Percentiles rank a stretch among this genome's conserved stretches.
phyloP scores from a whole-genome alignment of 2,329 filamentous ascomycete species.

The Monosporascus sp. region DNA sequence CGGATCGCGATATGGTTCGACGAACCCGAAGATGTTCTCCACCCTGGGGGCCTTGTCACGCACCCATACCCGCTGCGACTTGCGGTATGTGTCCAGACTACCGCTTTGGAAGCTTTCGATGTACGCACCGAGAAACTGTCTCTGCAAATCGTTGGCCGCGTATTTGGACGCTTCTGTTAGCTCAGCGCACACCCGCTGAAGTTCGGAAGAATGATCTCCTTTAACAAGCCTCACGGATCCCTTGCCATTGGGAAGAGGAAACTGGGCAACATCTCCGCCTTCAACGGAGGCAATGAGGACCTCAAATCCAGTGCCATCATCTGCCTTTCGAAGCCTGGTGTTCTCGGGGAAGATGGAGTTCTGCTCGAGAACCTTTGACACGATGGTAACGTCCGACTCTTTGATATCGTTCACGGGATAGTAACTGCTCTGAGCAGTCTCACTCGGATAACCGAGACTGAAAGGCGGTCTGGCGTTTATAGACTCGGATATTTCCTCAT shows the following conservation, averaged over 20 bases:
- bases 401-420: slow-evolving; percentile 48
- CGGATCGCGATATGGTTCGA: slow-evolving; percentile 59
- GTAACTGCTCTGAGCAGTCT: slow-evolving; percentile 48
- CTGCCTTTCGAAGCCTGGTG: slow-evolving; percentile 43
- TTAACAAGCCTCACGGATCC: slow-evolving; percentile 40
- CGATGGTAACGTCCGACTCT: slow-evolving; percentile 45
- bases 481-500: slow-evolving; percentile 35
- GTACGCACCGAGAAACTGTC: slow-evolving; percentile 45
- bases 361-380: slow-evolving; percentile 44
- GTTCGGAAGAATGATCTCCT: slow-evolving; percentile 48
- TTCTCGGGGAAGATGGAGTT: slow-evolving; percentile 51
- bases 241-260: slow-evolving; percentile 16
- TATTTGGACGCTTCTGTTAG: slow-evolving; percentile 41
- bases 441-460: slow-evolving; percentile 49
- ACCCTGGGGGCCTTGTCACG: slow-evolving; percentile 49
- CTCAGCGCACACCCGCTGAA: slow-evolving; percentile 41
- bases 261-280: slow-evolving; percentile 3
- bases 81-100: slow-evolving; percentile 48
- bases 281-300: slow-evolving; percentile 35
- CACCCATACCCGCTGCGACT: slow-evolving; percentile 53
- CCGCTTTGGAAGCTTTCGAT: slow-evolving; percentile 51
- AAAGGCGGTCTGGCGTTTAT: slow-evolving; percentile 46
- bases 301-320: slow-evolving; percentile 34
- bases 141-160: slow-evolving; percentile 47
- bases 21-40: slow-evolving; percentile 56